A percentile compares a stretch with the other conserved stretches of the same genome.
Evolutionary conservation across 2,329 filamentous ascomycete species (phyloP).

Genomic region (Sclerotinia subarctica): DNA sequence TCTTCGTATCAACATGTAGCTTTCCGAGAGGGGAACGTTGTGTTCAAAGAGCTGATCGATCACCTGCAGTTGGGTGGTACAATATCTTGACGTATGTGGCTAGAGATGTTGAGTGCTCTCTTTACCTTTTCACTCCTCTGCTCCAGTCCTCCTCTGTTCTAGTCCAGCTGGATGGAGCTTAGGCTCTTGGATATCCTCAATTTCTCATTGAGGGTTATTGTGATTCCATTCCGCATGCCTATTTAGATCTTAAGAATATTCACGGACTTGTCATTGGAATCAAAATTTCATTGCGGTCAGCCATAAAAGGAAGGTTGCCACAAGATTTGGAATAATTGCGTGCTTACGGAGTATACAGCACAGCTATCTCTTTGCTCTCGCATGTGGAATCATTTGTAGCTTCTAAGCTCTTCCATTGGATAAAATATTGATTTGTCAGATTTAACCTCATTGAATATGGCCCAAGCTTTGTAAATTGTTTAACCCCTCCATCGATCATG

Average conservation of each 20-base stretch:
- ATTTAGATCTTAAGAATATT: background rate
- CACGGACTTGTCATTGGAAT: background rate
- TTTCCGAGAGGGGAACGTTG: background rate
- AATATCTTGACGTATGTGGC: background rate
- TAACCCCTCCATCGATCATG: slow-evolving; percentile 1
- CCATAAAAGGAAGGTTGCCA: slow-evolving; percentile 1
- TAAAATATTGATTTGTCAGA: slow-evolving; percentile 10
- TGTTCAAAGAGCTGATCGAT: background rate
- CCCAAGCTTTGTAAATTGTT: background rate
- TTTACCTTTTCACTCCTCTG: background rate
- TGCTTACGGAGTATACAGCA: background rate
- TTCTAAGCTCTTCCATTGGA: slow-evolving; percentile 3
- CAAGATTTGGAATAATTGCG: slow-evolving; percentile 4
- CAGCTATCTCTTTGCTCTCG: background rate
- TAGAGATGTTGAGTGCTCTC: background rate
- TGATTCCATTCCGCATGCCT: background rate
- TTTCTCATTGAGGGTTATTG: background rate
- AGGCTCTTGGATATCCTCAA: too few relatives aligned
- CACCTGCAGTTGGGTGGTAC: background rate
- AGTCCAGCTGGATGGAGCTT: background rate
- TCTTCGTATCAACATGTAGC: background rate
- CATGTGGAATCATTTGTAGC: background rate
- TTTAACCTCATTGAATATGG: background rate
- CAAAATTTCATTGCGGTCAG: background rate
- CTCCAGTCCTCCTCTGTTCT: background rate